Conservation (phyloP, 192 early-diverging fungal genomes). For the Gamsiella multidivaricata region DNA sequence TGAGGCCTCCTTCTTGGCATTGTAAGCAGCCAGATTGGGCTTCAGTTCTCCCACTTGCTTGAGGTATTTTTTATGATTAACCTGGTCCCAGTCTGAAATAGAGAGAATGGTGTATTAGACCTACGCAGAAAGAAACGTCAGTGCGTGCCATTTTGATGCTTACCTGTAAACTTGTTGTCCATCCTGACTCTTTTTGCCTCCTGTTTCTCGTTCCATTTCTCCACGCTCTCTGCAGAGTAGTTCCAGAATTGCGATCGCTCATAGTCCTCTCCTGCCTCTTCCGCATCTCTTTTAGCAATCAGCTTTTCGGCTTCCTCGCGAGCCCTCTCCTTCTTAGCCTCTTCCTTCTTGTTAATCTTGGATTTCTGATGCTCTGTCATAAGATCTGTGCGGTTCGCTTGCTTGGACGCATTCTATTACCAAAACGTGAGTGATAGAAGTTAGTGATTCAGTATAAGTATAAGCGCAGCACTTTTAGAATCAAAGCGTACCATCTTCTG, state of each 20-base stretch:
- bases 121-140: slow-evolving; percentile 2
- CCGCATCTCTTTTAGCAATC: slow-evolving; percentile 65
- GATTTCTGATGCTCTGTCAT: slow-evolving; percentile 79
- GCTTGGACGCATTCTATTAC: slow-evolving; percentile 54
- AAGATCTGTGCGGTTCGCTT: slow-evolving; percentile 81
- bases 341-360: slow-evolving; percentile 73
- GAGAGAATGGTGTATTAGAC: slow-evolving; percentile 6
- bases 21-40: slow-evolving; percentile 83
- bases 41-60: slow-evolving; percentile 82
- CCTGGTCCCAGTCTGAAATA: slow-evolving; percentile 78
- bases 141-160: neutral
- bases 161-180: slow-evolving; percentile 88
- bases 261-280: slow-evolving; percentile 82
- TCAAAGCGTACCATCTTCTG: slow-evolving; percentile 46
- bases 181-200: slow-evolving; percentile 69
- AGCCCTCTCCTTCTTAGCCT: slow-evolving; percentile 74
- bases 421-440: slow-evolving; percentile 4
- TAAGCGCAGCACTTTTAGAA: neutral
- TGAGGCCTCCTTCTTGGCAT: slow-evolving; percentile 68
- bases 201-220: slow-evolving; percentile 86
- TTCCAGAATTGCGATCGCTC: slow-evolving; percentile 85
- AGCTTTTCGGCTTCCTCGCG: slow-evolving; percentile 79
- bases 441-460: neutral
- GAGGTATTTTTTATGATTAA: slow-evolving; percentile 90
- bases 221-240: slow-evolving; percentile 88